Base-by-base conservation (phyloP, 2,329 filamentous ascomycete species). In the Fusarium guadeloupense region DNA sequence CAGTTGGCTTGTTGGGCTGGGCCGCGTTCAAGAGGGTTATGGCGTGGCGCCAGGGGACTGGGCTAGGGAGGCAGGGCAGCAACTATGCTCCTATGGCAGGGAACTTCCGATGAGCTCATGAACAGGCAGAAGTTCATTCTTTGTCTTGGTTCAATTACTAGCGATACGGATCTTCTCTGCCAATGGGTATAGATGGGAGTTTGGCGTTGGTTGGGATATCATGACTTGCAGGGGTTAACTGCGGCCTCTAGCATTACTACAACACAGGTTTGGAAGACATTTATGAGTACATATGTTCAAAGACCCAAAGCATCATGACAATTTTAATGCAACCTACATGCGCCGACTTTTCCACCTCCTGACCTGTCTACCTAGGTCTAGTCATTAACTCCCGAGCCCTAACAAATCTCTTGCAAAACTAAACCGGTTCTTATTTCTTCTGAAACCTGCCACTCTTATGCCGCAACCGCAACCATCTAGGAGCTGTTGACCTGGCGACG, bases 1-100 rank as follows among this genome's bases (percentile, higher is more conserved):
- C 85, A 1, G 68, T 80, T 5, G 85, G 85, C 1, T 71, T 89
- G 57, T 75, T 89, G 43, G 84, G 81, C 21, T 89, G 85, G 85
- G 84, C 86, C 7, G 83, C 77, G 8, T 76, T 82, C 54, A 81
- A 80, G 72, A 80, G 79, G 45, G 70, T 82, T 35, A 52, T 82
- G 25, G 81, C 84, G 44, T 72, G 70, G 67, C 71, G 77, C 21
- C 69, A 75, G 35, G 70, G 62, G 16, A 72, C 64, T 62, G 69
- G 51, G 45, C 72, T 75, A 46, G 69, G 64, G 16, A 62, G 71
- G 28, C 69, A 71, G 41, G 55, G 62, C 26, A 56, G 69, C 20
- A 69, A 54, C 52, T 77, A 77, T 52, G 64, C 66, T 23, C 69
- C 73, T 3, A 68, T 76, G 57, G 50, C 56, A 31, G 61, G 57